A percentile compares a stretch with the other conserved stretches of the same genome.
These are phyloP conservation scores for Pleurotus platypus DNA, from an alignment of 768 basidiomycete genomes.

Conservation along the genomic window DNA sequence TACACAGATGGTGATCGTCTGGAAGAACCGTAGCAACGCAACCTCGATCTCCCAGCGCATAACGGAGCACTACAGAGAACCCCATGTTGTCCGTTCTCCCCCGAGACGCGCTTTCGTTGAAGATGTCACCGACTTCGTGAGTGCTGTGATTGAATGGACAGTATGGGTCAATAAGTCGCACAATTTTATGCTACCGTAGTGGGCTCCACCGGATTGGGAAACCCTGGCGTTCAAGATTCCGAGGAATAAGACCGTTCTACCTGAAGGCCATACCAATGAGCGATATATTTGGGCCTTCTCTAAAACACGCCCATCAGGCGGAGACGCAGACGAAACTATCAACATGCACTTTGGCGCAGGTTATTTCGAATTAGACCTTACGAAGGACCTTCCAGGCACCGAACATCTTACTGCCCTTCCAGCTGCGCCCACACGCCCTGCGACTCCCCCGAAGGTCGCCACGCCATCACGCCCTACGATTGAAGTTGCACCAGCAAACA, in stretches of 20 bases:
- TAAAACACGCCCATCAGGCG: constrained; percentile 14
- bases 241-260: constrained; percentile 23
- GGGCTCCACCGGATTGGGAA: constrained; percentile 23
- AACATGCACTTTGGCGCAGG: constrained; percentile 33
- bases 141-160: constrained; percentile 25
- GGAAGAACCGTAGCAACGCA: constrained; percentile 46
- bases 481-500: not conserved
- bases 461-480: constrained; percentile 7
- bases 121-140: constrained; percentile 19
- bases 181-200: not conserved
- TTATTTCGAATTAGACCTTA: constrained; percentile 27
- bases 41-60: constrained; percentile 58
- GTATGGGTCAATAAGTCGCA: not conserved
- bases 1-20: constrained; percentile 55
- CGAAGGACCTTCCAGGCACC: constrained; percentile 18
- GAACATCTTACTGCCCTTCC: constrained; percentile 7
- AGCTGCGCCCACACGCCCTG: not conserved
- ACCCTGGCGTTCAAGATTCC: constrained; percentile 41
- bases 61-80: constrained; percentile 43
- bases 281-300: constrained; percentile 6
- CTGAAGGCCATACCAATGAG: constrained; percentile 10
- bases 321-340: constrained; percentile 25
- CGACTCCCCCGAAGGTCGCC: not conserved
- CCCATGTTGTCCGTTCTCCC: constrained; percentile 38
- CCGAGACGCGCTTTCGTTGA: constrained; percentile 38